Evolutionary conservation across 768 basidiomycete genomes (phyloP), one percentile per base, ranked within the genome.

Genomic region (Psilocybe azurescens): DNA sequence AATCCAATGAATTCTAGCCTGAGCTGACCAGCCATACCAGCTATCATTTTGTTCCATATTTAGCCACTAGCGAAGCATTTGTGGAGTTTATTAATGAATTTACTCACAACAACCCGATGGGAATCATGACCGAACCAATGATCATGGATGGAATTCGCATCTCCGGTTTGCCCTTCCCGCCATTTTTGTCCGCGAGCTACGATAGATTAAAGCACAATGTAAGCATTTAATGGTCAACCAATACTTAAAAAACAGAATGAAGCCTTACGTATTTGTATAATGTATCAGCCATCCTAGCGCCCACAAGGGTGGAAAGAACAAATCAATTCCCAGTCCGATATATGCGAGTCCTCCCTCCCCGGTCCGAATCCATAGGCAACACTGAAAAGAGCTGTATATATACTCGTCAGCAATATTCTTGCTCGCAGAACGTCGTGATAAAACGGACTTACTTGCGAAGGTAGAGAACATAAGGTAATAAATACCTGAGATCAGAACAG

Each of bases 11-110:
- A 85, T 64, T 49, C 73, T 74, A 0, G 85, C 83, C 61, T 89
- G 77, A 3, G 90, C 90, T 16, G 90, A 89, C 91, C 90, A 93
- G 16, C 91, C 91, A 68, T 90, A 93, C 90, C 90, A 90, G 66
- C 82, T 83, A 28, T 1, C 16, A 53, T 11, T n/a, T 11, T 11
- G 18, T 39, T 16, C 10, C 5, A 44, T 14, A 11, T 8, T 41
- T 24, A 30, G 24, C 13, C 4, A 14, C 5, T n/a, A 16, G 10
- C 29, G n/a, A 18, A 9, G 38, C 1, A 32, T 33, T 2, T 24
- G 16, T 9, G 3, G 4, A 9, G 10, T 24, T 24, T 24, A 24
- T 24, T 24, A n/a, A n/a, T 32, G 29, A 30, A 51, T 28, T 16
- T 32, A 78, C 88, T 68, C 69, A 89, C 89, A 90, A 81, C 13